Evolutionary conservation across 805 yeast species (phyloP).

Genomic region (Cyberlindnera suaveolens): DNA sequence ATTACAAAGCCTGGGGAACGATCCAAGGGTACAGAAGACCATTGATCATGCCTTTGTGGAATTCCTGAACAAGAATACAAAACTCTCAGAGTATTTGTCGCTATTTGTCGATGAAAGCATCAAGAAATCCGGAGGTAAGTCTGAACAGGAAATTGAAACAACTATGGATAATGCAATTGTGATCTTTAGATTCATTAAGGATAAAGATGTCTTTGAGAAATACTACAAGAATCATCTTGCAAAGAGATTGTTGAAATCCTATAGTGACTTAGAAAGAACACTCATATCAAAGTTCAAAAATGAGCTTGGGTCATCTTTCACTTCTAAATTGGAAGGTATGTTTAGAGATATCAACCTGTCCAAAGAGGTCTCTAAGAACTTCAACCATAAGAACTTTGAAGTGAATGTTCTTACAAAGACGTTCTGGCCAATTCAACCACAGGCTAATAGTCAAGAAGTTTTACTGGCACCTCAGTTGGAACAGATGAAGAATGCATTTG

Average conservation of each 20-base stretch:
- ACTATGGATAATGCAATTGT: conserved; percentile 49
- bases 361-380: conserved; percentile 38
- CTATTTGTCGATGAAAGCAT: conserved; percentile 53
- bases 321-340: conserved; percentile 82
- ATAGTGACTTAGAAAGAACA: conserved; percentile 59
- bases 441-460: conserved; percentile 25
- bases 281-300: conserved; percentile 62
- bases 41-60: conserved; percentile 57
- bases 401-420: conserved; percentile 54
- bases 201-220: conserved; percentile 81
- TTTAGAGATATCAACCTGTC: conserved; percentile 69
- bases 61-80: conserved; percentile 46
- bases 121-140: conserved; percentile 42
- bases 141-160: conserved; percentile 37
- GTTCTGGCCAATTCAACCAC: conserved; percentile 59
- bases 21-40: conserved; percentile 44
- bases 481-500: conserved; percentile 38
- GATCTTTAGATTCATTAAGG: conserved; percentile 63
- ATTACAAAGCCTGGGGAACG: conserved; percentile 37
- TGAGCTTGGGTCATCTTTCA: conserved; percentile 74
- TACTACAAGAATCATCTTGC: conserved; percentile 84
- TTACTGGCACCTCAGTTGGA: conserved; percentile 39
- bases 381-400: conserved; percentile 35
- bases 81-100: conserved; percentile 49
- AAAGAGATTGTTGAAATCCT: conserved; percentile 56